These are phyloP conservation scores for Aspergillus hancockii DNA, from an alignment of 495 filamentous ascomycete genomes.

Conservation along the genomic window DNA sequence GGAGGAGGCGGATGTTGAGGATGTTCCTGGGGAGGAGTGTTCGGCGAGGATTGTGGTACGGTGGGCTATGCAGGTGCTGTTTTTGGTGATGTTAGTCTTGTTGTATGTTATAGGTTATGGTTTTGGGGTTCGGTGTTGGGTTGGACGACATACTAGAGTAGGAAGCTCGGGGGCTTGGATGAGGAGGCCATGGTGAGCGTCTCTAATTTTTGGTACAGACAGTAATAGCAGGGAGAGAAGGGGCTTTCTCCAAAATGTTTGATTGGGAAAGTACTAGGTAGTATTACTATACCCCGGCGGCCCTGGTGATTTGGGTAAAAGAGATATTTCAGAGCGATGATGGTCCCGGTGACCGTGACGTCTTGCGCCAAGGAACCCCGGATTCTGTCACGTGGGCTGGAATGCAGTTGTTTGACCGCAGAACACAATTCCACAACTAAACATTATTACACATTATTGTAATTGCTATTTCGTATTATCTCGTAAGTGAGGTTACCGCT, in stretches of 20 bases:
- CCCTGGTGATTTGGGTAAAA: background rate
- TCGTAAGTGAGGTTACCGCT: background rate
- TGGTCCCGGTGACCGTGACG: slow-evolving; percentile 25
- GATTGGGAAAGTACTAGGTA: too few relatives aligned
- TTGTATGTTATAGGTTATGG: background rate
- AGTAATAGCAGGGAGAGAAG: too few relatives aligned
- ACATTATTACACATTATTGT: background rate
- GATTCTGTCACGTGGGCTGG: slow-evolving; percentile 23
- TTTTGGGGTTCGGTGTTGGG: slow-evolving; percentile 1
- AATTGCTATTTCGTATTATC: background rate
- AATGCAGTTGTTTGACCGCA: background rate
- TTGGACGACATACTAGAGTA: slow-evolving; percentile 69
- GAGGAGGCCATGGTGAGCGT: slow-evolving; percentile 76
- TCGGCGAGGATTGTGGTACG: slow-evolving; percentile 89
- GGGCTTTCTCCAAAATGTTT: too few relatives aligned
- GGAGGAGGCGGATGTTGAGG: slow-evolving; percentile 71
- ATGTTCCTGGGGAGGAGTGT: slow-evolving; percentile 73
- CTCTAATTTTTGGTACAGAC: too few relatives aligned
- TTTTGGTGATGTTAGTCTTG: slow-evolving; percentile 20
- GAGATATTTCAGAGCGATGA: slow-evolving; percentile 7
- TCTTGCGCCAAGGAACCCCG: slow-evolving; percentile 23
- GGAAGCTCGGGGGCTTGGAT: slow-evolving; percentile 69
- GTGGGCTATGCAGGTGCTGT: slow-evolving; percentile 86
- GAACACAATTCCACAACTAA: background rate
- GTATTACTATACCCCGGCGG: too few relatives aligned